Evolutionary conservation across 805 yeast species (phyloP), one percentile per base, ranked within the genome.

Genomic region (Starmerella sp.): DNA sequence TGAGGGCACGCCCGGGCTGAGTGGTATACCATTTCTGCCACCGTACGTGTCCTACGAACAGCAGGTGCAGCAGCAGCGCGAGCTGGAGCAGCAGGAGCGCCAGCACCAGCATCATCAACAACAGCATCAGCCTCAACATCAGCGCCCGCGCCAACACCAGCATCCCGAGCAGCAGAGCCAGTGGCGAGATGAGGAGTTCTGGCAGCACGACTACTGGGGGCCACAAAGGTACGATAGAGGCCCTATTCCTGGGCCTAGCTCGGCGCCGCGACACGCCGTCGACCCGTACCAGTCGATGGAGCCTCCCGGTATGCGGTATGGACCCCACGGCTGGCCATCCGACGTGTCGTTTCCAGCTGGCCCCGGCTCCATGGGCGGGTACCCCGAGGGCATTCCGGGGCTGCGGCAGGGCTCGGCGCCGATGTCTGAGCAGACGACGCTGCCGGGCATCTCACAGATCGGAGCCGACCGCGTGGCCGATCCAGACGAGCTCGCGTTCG

Each of bases 401-500:
- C 11, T 10, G 35, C 35, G 35, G 8, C 35, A 7, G 8, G 35
- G 8, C 11, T 10, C 8, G 35, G 35, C 8, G 4, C 8, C 35
- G 8, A 10, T 10, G 11, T 8, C 11, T 4, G 35, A 32, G 8
- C 35, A 32, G 11, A 7, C 8, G 11, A 32, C 35, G 35, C 35
- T 32, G 35, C 35, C 35, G 11, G 11, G 35, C 35, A 32, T 32
- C 8, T 7, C 11, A 2, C 35, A 32, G 11, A 32, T 32, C 35
- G 35, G 35, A 32, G 11, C 11, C 11, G 44, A 48, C 22, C 6
- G 13, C 35, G 22, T 10, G 8, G 29, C 14, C 6, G 32, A 37
- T 28, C 28, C 47, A 13, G 36, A 54, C 28, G 63, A 59, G 7
- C 17, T 13, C 6, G 4, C 51, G 6, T 51, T 61, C 58, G 37